Evolutionary conservation across 1,284 basidiomycete genomes (phyloP), one percentile per base, ranked within the genome.

Genomic region (Leucoagaricus sp.): DNA sequence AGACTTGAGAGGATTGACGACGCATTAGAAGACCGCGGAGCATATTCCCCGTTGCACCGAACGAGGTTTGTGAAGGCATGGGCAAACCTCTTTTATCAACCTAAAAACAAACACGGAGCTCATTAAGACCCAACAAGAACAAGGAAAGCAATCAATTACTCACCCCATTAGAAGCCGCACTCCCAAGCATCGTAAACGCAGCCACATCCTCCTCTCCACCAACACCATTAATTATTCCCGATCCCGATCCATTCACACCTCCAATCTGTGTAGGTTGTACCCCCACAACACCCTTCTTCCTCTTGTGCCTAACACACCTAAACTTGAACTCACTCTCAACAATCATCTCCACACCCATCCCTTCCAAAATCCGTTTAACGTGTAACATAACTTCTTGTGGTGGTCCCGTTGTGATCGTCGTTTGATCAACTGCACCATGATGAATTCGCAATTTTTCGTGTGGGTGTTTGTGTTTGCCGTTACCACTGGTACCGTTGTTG

Each of bases 341-440:
- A 66, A 91, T 85, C 61, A 96, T 81, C 48, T 96, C 94, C 57
- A 99, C 81, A 21, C 96, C 97, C 93, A 99, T 96, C 41, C 82
- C 83, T 64, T 87, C 82, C 56, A 99, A 78, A 15, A 95, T 90
- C 58, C 81, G 79, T 63, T 84, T 81, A 33, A 98, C 84, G 68
- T 95, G 91, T 58, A 81, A 83, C 78, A 99, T 93, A 42, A 98
- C 94, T 61, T 94, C 90, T 5, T 86, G 82, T 12, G 96, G 96
- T 13, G 87, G 78, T 17, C 86, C 83, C 6, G 89, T 93, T 8
- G 96, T 97, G 61, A 98, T 85, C 38, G 90, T 96, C 21, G 89
- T 89, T 67, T 93, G 91, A 72, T 98, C 96, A 26, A 99, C 91
- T 1, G 96, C 89, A 62, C 96, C 96, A 62, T 93, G 89, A 68